These are phyloP conservation scores for Quercus tomentella DNA, from an alignment of 331 rosid genomes.

Conservation along the genomic window DNA sequence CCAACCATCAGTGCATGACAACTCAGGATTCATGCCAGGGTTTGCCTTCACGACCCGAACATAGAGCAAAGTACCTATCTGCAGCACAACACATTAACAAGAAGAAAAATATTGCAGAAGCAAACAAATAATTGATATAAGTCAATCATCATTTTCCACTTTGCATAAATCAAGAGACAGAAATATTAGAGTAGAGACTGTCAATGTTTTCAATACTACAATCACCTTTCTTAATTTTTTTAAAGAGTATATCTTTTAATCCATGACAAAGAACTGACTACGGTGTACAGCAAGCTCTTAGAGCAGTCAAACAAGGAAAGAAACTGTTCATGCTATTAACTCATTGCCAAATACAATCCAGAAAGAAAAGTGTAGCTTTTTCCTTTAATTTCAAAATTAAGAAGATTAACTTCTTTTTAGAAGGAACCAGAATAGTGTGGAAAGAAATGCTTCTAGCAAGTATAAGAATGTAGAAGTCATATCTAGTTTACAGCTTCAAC, in stretches of 20 bases:
- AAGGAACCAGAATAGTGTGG: background rate
- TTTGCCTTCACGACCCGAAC: slow-evolving; percentile 75
- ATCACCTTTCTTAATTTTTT: background rate
- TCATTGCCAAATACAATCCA: background rate
- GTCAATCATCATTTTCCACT: background rate
- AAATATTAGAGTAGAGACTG: background rate
- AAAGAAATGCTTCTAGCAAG: background rate
- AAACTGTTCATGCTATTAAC: background rate
- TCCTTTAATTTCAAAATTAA: background rate
- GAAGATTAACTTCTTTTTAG: background rate
- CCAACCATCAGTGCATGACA: slow-evolving; percentile 88
- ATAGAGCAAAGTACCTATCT: slow-evolving; percentile 72
- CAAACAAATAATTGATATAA: background rate
- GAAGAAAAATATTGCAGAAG: slow-evolving; percentile 8
- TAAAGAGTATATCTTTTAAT: background rate
- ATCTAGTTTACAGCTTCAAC: background rate
- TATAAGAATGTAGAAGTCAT: background rate
- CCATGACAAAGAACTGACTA: background rate
- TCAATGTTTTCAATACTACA: background rate
- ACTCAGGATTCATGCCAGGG: slow-evolving; percentile 85
- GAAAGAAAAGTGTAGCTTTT: background rate
- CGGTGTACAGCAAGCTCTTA: background rate
- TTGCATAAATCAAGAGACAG: background rate
- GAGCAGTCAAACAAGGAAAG: background rate
- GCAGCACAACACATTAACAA: slow-evolving; percentile 29